Evolutionary conservation across 73 alveolate genomes (phyloP).

Genomic region (Tetrahymena thermophila): DNA sequence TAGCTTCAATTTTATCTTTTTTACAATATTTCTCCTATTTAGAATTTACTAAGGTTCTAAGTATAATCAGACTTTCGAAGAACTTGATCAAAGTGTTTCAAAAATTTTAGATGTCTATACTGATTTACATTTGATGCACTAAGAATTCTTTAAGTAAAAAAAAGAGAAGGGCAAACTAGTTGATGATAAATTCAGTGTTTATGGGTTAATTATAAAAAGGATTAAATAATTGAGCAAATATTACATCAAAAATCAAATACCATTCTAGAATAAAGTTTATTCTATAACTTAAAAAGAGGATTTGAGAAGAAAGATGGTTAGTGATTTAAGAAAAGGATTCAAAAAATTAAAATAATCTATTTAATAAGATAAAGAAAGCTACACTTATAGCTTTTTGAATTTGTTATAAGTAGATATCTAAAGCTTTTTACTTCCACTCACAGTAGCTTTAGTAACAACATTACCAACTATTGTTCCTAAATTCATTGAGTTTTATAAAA

Average conservation of each 20-base stretch:
- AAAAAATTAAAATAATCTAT: not conserved
- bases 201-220: not conserved
- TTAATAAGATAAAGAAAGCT: not conserved
- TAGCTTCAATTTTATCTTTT: too few species aligned
- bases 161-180: not conserved
- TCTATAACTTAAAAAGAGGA: not conserved
- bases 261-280: too few species aligned
- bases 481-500: not conserved
- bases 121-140: not conserved
- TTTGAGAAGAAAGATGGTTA: not conserved
- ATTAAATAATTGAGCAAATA: not conserved
- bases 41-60: not conserved
- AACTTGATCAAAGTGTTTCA: too few species aligned
- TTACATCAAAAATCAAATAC: too few species aligned
- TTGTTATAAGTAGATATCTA: too few species aligned
- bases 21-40: too few species aligned
- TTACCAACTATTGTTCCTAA: not conserved
- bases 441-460: not conserved
- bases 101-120: not conserved
- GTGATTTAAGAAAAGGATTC: too few species aligned
- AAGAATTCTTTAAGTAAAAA: not conserved
- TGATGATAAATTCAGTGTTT: not conserved
- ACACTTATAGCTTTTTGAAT: too few species aligned
- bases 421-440: not conserved
- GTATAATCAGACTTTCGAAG: not conserved